Conservation (phyloP, 148 eudicot genomes). For the Euryodendron excelsum region DNA sequence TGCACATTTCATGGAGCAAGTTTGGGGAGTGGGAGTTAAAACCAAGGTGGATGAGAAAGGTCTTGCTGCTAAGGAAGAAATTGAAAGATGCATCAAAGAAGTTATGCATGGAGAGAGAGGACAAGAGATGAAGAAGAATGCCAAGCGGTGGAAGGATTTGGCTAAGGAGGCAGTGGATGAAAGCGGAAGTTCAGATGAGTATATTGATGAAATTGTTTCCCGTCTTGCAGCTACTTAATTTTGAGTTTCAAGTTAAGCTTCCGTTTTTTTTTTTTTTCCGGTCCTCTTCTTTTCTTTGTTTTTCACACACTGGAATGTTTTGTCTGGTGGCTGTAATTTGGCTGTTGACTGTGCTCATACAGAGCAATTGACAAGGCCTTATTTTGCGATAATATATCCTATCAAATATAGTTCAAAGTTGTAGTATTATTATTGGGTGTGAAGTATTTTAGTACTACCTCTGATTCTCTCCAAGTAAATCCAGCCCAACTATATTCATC, state of each 20-base stretch:
- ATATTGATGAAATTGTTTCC: constrained; percentile 6
- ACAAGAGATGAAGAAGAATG: constrained; percentile 5
- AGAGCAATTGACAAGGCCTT: background rate
- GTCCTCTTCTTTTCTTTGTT: too few species aligned
- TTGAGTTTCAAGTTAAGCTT: background rate
- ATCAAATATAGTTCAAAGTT: background rate
- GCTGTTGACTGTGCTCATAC: background rate
- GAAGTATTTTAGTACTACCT: too few species aligned
- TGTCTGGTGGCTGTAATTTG: background rate
- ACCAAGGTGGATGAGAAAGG: constrained; percentile 25
- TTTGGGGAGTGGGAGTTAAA: constrained; percentile 37
- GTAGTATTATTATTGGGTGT: too few species aligned
- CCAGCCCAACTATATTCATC: too few species aligned
- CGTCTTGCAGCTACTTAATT: background rate
- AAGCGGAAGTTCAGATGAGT: constrained; percentile 1
- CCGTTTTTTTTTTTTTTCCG: background rate
- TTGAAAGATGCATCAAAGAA: background rate
- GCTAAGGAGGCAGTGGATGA: constrained; percentile 7
- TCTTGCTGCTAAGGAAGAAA: background rate
- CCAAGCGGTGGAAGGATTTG: background rate
- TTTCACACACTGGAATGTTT: background rate
- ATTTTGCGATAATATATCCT: background rate
- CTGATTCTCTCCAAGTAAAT: too few species aligned
- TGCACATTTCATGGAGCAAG: constrained; percentile 33
- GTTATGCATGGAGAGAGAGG: constrained; percentile 8